Base-by-base conservation (phyloP, 1,284 basidiomycete genomes). In the Erythrobasidium hasegawianum region DNA sequence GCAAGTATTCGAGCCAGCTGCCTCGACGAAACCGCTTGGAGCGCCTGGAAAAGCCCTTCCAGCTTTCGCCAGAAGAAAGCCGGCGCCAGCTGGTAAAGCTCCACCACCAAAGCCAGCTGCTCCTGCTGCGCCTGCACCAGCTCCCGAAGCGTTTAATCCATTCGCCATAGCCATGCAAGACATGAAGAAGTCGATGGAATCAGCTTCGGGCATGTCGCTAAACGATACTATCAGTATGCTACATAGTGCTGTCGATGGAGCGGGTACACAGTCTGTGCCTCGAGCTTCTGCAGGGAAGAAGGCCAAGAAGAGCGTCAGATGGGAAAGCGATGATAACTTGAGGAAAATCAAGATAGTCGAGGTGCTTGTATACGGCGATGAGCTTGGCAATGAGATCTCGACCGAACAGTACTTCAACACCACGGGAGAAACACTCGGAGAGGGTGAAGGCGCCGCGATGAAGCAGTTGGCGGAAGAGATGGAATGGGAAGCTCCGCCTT, bases 301-400 rank as follows among this genome's bases (percentile, higher is more conserved):
- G 41, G 40, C 55, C 53, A 65, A 65, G 47, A 65, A 65, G 45
- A 57, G 53, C 26, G 62, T 65, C 27, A 47, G 62, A 58, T 65
- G 62, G 62, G 47, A 41, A 29, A 45, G 50, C 27, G 62, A 65
- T 18, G 62, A 57, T 24, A 57, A 57, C 13, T 47, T 65, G 14
- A 29, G n/a, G 18, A 33, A 57, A 20, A 58, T 65, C 20, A 65
- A 65, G 45, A n/a, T 57, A 5, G 62, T 65, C 22, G 55, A 57
- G 7, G 53, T 57, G 29, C 33, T 65, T 26, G 56, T 65, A 2
- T 65, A 65, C 24, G 62, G 62, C 24, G 62, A 65, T 22, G 62
- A 65, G 38, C 58, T 22, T 27, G 62, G 62, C n/a, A 65, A 65
- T 29, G 62, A 65, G 47, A 65, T 65, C 38, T 41, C 62, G 2